Percentiles rank a stretch among this genome's conserved stretches.
Evolutionary conservation across 768 basidiomycete species (phyloP).

Genomic region (Boletus rubropictus): DNA sequence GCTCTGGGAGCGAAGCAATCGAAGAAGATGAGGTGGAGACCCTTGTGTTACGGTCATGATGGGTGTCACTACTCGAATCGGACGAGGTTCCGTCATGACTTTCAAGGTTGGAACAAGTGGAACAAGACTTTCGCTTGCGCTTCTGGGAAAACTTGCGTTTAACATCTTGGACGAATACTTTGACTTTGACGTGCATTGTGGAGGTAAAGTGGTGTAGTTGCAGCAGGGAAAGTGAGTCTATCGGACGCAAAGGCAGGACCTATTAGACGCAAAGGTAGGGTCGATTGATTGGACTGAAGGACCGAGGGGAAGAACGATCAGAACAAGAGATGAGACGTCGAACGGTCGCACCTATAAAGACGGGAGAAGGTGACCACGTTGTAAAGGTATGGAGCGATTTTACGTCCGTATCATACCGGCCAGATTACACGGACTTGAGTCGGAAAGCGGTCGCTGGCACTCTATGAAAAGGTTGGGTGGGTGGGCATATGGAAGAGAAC

Average conservation of each 20-base stretch:
- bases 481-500: too few relatives aligned
- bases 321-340: too few relatives aligned
- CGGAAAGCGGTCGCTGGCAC: too few relatives aligned
- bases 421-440: too few relatives aligned
- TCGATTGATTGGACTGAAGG: neutral
- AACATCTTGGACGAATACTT: slow-evolving; percentile 28
- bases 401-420: too few relatives aligned
- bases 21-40: slow-evolving; percentile 16
- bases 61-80: slow-evolving; percentile 12
- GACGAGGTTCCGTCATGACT: slow-evolving; percentile 6
- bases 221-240: slow-evolving; percentile 5
- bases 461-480: too few relatives aligned
- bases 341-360: neutral
- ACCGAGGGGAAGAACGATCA: neutral
- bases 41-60: neutral
- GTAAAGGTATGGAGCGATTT: neutral
- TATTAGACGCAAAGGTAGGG: neutral
- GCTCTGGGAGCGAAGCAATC: slow-evolving; percentile 6
- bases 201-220: neutral
- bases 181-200: slow-evolving; percentile 30
- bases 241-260: neutral
- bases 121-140: slow-evolving; percentile 14
- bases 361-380: too few relatives aligned
- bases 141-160: slow-evolving; percentile 30
- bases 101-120: slow-evolving; percentile 10